Base-by-base conservation (phyloP, 1,139 yeast genomes). In the Saccharomyces hybrid region DNA sequence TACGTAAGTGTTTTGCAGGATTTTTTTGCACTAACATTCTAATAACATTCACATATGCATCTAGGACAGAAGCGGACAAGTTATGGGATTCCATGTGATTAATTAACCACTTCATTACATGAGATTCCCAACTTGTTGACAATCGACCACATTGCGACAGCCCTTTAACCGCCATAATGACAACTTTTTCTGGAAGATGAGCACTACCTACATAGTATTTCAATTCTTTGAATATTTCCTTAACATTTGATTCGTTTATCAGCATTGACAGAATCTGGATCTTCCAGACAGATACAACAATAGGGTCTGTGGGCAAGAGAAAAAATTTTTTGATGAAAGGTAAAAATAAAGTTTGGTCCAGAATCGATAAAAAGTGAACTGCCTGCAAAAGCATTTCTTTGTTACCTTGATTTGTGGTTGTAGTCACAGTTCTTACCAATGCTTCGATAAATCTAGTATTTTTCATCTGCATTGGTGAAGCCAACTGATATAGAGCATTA, bases 11-110 rank as follows among this genome's bases (percentile, higher is more conserved):
- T 14, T 68, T 70, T 8, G 64, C 61, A 3, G 85, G 80, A 57
- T 80, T 75, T 52, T 79, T 81, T 67, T 90, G 96, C 42, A 91
- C 80, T 57, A 91, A 72, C 58, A 79, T 81, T 42, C 98, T 76
- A 23, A 91, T 77, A 1, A 86, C 86, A 14, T 85, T 79, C 5
- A 88, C 75, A 46, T 86, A 73, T 58, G 86, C 89, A 52, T 81
- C 78, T 47, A 81, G 74, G 7, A 80, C 73, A 14, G 63, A 61
- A 13, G 72, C 63, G 5, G 68, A 62, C n/a, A 61, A 49, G 1
- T 52, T 57, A 2, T 63, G 55, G 2, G 55, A 32, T 48, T 71
- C 70, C 48, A 78, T 70, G 50, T 75, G 75, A 13, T 65, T 63
- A 11, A 80, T 65, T 9, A 81, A 68, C 84, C 84, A 80, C 50